phyloP scores from a whole-genome alignment of 2,329 filamentous ascomycete species.

The Sarocladiaceae sp. region DNA sequence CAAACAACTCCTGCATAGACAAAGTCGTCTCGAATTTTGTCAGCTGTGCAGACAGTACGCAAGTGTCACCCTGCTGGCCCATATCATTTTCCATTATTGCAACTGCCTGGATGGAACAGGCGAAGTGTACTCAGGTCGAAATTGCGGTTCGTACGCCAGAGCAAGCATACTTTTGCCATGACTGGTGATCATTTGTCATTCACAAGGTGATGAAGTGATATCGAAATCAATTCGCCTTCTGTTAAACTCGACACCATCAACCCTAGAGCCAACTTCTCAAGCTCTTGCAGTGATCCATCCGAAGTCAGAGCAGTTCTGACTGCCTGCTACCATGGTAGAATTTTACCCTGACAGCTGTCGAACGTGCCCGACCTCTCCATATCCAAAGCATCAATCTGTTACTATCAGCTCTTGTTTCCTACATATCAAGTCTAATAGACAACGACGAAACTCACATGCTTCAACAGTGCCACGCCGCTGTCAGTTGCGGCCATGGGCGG shows the following conservation, averaged over 20 bases:
- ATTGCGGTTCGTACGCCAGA: too few species aligned
- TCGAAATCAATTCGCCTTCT: too few species aligned
- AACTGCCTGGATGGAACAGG: too few species aligned
- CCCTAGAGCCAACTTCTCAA: not conserved
- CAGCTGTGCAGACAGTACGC: too few species aligned
- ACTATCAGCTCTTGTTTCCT: not conserved
- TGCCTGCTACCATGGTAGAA: constrained; percentile 13
- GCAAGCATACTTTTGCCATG: too few species aligned
- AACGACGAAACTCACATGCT: constrained; percentile 10
- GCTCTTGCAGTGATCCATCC: too few species aligned
- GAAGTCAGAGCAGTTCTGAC: not conserved
- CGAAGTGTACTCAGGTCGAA: too few species aligned
- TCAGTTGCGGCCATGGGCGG: constrained; percentile 12
- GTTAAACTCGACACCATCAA: not conserved
- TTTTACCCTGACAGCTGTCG: constrained; percentile 10
- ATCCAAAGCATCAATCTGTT: constrained; percentile 12
- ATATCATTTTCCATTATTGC: not conserved
- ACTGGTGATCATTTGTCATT: too few species aligned
- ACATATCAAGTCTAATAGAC: too few species aligned
- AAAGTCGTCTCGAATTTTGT: not conserved
- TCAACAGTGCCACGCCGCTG: constrained; percentile 10
- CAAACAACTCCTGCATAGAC: not conserved
- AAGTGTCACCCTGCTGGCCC: too few species aligned
- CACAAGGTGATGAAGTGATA: too few species aligned
- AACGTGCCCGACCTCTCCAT: constrained; percentile 16